These are phyloP conservation scores for Alternaria rosae DNA, from an alignment of 2,329 filamentous ascomycete genomes.

Conservation along the genomic window DNA sequence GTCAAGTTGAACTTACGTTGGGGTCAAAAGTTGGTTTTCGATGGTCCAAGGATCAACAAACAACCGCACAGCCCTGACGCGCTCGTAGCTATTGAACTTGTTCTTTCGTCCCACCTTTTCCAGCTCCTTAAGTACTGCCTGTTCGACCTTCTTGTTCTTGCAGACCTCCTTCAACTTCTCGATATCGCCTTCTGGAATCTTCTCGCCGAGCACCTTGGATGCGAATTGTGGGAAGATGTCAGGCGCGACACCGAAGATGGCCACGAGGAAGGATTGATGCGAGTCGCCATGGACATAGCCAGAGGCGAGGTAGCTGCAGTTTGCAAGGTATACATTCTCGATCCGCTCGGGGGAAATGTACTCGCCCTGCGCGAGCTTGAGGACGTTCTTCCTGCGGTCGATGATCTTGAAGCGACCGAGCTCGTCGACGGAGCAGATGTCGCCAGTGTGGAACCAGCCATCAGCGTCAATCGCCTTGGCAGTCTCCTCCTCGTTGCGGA, in stretches of 20 bases:
- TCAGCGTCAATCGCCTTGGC: constrained; percentile 80
- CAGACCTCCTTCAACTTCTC: constrained; percentile 72
- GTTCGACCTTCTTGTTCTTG: constrained; percentile 72
- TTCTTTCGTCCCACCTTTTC: constrained; percentile 79
- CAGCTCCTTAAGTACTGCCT: constrained; percentile 78
- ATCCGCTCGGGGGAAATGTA: constrained; percentile 98
- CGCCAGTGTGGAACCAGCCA: constrained; percentile 97
- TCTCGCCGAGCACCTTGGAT: constrained; percentile 74
- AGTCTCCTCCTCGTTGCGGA: constrained; percentile 89
- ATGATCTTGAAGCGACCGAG: constrained; percentile 90
- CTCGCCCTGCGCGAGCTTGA: constrained; percentile 97
- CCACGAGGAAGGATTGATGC: constrained; percentile 81
- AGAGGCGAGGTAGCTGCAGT: constrained; percentile 76
- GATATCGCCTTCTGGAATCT: constrained; percentile 69
- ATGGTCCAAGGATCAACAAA: constrained; percentile 90
- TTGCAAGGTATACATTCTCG: constrained; percentile 91
- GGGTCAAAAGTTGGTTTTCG: constrained; percentile 88
- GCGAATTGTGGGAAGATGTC: constrained; percentile 83
- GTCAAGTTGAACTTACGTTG: constrained; percentile 71
- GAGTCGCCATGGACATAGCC: constrained; percentile 93
- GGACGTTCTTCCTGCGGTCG: constrained; percentile 98
- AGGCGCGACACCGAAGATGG: constrained; percentile 86
- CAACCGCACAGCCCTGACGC: constrained; percentile 75
- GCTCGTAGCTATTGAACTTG: constrained; percentile 93
- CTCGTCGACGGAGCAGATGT: constrained; percentile 86